Base-by-base conservation (phyloP, 176 grass and related monocot species). In the Olyra latifolia region DNA sequence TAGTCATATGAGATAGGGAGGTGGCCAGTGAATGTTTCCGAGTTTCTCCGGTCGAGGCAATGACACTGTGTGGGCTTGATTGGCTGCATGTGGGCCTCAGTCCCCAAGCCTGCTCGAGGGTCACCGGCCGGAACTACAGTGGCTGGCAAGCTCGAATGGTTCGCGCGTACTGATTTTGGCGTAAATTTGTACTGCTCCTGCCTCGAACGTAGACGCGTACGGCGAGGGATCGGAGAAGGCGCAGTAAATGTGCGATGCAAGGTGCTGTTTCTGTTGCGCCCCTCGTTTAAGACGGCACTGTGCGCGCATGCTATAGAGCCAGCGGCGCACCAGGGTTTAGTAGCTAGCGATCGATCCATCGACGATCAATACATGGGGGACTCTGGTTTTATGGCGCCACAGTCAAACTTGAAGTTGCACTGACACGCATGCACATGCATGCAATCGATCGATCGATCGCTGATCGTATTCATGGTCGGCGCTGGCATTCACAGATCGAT, bases 391-490 rank as follows among this genome's bases (percentile, higher is more conserved):
- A 69, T 75, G 50, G 50, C 30, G 23, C 69, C 10, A 54, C 71
- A 76, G 71, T 61, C 19, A 12, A 25, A 84, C 82, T 85, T 71
- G 54, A 70, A 66, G 80, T 20, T 78, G 58, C 65, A 13, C 80
- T 75, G 82, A 63, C 62, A 69, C 7, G 78, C 29, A 57, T 62
- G 78, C 46, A n/a, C 66, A 52, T 56, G 74, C 66, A 52, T 56
- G 74, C n/a, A 73, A 48, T 47, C 8, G 58, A 35, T 35, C 32
- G 58, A 48, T 47, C 8, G 58, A 35, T 35, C 32, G 58, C 66
- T 15, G 62, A 77, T 59, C 49, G 35, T 88, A 78, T 74, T 68
- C 75, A 62, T 45, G 71, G 68, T 27, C 75, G 1, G 20, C 10
- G 14, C 22, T 65, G 23, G 52, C 44, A 17, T 25, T 35, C 58